phyloP scores from a whole-genome alignment of 2,329 filamentous ascomycete species.

The Leptographium wingfieldii region DNA sequence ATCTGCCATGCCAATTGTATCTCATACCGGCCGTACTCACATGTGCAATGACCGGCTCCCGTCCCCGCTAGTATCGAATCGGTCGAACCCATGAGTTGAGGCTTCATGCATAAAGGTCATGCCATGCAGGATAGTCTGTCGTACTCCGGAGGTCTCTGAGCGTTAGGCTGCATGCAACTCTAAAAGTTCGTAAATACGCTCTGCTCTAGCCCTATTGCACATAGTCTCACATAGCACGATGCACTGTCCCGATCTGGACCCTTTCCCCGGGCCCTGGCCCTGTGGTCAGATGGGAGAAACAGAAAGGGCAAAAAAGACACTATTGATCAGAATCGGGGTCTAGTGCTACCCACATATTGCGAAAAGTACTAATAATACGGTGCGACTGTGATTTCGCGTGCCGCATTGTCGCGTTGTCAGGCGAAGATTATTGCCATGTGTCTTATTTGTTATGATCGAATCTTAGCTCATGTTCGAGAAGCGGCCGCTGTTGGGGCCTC shows the following conservation, averaged over 20 bases:
- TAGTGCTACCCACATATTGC: too few relatives aligned
- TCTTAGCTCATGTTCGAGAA: too few relatives aligned
- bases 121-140: not conserved
- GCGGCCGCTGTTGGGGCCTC: too few relatives aligned
- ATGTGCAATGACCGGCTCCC: not conserved
- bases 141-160: not conserved
- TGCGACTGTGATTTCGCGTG: too few relatives aligned
- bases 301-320: not conserved
- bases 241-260: not conserved
- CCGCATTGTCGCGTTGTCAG: too few relatives aligned
- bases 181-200: not conserved
- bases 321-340: not conserved
- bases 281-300: not conserved
- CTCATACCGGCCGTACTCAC: not conserved
- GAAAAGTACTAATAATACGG: too few relatives aligned
- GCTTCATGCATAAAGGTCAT: not conserved
- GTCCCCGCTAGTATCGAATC: not conserved
- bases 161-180: not conserved
- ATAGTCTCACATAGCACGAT: not conserved
- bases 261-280: not conserved
- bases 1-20: not conserved
- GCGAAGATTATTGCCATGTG: too few relatives aligned
- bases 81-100: not conserved
- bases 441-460: too few relatives aligned
- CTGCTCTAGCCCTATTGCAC: not conserved